These are phyloP conservation scores for Neonectria ditissima DNA, from an alignment of 2,329 filamentous ascomycete species.

Conservation along the genomic window DNA sequence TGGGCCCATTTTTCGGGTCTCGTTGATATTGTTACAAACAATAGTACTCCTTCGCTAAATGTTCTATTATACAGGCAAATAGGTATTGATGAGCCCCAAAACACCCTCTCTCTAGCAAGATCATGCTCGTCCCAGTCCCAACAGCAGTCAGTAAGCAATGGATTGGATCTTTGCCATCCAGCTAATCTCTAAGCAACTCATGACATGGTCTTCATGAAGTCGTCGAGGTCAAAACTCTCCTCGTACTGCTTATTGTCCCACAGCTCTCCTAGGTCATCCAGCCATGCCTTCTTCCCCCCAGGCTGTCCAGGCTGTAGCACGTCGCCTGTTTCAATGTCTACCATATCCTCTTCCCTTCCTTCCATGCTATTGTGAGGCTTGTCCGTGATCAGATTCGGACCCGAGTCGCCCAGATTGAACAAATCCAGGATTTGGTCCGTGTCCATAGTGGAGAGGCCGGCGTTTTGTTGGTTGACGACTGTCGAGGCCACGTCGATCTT, in stretches of 20 bases:
- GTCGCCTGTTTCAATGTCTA: conserved; percentile 92
- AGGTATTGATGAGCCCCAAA: conserved; percentile 35
- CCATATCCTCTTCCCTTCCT: conserved; percentile 84
- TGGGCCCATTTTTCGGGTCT: conserved; percentile 17
- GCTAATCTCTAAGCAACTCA: conserved; percentile 41
- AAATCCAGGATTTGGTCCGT: conserved; percentile 98
- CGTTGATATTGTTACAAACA: conserved; percentile 38
- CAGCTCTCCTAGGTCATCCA: conserved; percentile 93
- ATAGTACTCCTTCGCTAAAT: conserved; percentile 46
- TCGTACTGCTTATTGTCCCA: conserved; percentile 99
- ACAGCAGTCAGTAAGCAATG: conserved; percentile 23
- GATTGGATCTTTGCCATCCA: conserved; percentile 16
- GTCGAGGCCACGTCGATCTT: conserved; percentile 99
- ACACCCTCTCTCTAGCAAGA: conserved; percentile 36
- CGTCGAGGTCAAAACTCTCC: conserved; percentile 96
- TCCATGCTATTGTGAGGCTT: conserved; percentile 69
- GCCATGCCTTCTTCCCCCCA: conserved; percentile 88
- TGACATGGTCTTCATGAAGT: conserved; percentile 95
- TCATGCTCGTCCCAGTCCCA: conserved; percentile 19
- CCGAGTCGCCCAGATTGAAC: conserved; percentile 88
- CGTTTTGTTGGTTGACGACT: conserved; percentile 99
- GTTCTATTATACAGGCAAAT: conserved; percentile 43
- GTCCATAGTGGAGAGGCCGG: conserved; percentile 93
- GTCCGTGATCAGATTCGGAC: conserved; percentile 72
- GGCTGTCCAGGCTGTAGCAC: conserved; percentile 82